Evolutionary conservation across 768 basidiomycete species (phyloP), one percentile per base, ranked within the genome.

Genomic region (Tylopilus intermedius): DNA sequence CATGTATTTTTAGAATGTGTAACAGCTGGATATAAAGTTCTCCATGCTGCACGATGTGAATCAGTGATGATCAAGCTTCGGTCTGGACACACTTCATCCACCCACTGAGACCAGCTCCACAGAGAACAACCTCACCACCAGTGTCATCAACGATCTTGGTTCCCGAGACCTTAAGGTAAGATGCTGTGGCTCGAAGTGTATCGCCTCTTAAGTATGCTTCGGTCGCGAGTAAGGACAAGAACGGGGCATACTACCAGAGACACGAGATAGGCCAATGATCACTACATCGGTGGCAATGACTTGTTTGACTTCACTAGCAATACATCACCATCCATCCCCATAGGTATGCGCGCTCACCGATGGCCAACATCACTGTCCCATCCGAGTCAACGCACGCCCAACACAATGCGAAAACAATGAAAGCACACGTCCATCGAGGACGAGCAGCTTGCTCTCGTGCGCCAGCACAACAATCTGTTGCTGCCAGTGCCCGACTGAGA

Each of bases 41-140:
- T 88, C 85, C 84, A 85, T 84, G 67, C 83, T 86, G 51, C 26
- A 29, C 18, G 32, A 50, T 30, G 41, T 8, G 29, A 29, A n/a
- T n/a, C n/a, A 14, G 33, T 50, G 41, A 56, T 29, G 8, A 29
- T 29, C 22, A 54, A 50, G 40, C 33, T 10, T 18, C 18, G 18
- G 18, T 18, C 18, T 18, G 37, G 49, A 78, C 87, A 67, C 61
- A 89, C 88, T 84, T 88, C 84, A 90, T 86, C 87, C 88, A 89
- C 63, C 88, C 87, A 55, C 86, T 87, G 21, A 90, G 71, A n/a
- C 87, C 86, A 49, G 87, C 87, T 21, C 88, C 88, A 42, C 82
- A 73, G 49, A 87, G 74, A 53, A 84, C 73, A 54, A 85, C 72
- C 57, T 82, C 76, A 18, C 80, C 73, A 35, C 76, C 81, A 35